Evolutionary conservation across 805 yeast genomes (phyloP), one percentile per base, ranked within the genome.

Genomic region (Hanseniaspora vineae): DNA sequence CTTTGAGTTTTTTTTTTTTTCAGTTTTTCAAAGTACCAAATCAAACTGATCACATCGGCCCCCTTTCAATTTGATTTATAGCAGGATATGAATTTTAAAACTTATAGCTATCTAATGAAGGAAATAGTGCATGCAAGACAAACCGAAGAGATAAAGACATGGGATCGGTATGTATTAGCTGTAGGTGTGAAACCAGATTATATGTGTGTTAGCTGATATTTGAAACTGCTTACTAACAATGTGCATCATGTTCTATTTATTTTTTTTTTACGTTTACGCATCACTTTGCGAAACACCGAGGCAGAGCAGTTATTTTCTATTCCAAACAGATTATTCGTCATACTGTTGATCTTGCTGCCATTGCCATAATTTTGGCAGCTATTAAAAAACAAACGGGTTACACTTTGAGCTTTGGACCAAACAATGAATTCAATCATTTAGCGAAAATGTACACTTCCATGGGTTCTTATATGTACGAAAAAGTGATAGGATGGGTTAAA

Each of bases 281-380:
- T 5, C 29, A 5, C 29, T 8, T 23, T 23, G 29, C 29, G 4
- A 23, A 23, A 23, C 29, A 23, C 8, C 8, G 8, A 8, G 8
- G 8, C 29, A 23, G 29, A 23, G 29, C 8, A n/a, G 29, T 23
- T 4, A 4, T 23, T 23, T 23, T 23, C 29, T 23, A 4, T 23
- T 23, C 29, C 29, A 49, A 43, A 42, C 47, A 49, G 35, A 15
- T 48, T 62, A 44, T 83, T 11, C 96, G 87, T 64, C 76, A 77
- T 55, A 76, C 90, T 0, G 57, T 87, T 48, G 97, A 89, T 59
- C 72, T 88, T 52, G 77, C 89, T 2, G 69, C 89, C 49, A 68
- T 86, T 9, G 84, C 96, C 2, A 77, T 92, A 61, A 70, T 89
- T 13, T 67, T 90, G 42, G 96, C 97, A 0, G 95, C 95, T 2